These are phyloP conservation scores for Orbilia javanica DNA, from an alignment of 2,329 filamentous ascomycete species.

Conservation along the genomic window DNA sequence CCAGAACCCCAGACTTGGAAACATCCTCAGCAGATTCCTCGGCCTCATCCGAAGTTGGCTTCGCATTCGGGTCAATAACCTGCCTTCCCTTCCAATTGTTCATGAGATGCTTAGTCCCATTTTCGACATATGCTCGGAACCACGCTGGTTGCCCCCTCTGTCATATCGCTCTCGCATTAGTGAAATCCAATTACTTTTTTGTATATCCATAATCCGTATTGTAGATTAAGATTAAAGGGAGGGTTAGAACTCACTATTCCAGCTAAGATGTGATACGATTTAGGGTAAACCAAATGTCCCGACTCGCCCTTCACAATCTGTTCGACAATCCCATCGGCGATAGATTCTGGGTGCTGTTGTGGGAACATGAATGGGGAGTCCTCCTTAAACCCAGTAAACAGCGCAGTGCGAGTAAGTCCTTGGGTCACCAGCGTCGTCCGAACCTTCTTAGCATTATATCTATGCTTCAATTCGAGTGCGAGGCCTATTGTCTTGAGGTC, in stretches of 20 bases:
- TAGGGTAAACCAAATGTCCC: constrained; percentile 72
- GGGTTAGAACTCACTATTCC: constrained; percentile 64
- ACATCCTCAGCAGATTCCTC: constrained; percentile 43
- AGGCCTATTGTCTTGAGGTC: constrained; percentile 64
- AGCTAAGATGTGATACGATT: constrained; percentile 65
- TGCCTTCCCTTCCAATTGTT: constrained; percentile 59
- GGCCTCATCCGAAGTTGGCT: constrained; percentile 3
- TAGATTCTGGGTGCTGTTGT: constrained; percentile 72
- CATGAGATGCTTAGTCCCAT: constrained; percentile 54
- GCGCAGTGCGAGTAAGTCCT: constrained; percentile 73
- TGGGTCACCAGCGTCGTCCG: constrained; percentile 77
- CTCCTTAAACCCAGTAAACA: constrained; percentile 72
- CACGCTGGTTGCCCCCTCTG: constrained; percentile 61
- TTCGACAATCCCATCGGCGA: constrained; percentile 74
- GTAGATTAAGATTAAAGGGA: too few relatives aligned
- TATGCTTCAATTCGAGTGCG: constrained; percentile 71
- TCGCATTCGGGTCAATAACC: constrained; percentile 57
- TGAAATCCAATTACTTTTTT: background rate
- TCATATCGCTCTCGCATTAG: background rate
- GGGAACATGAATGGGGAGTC: constrained; percentile 70
- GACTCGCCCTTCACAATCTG: constrained; percentile 73
- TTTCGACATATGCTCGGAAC: constrained; percentile 57
- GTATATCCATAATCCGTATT: background rate
- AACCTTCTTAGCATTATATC: constrained; percentile 74
- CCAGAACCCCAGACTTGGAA: constrained; percentile 50